These are phyloP conservation scores for Tulasnella sp. DNA, from an alignment of 768 basidiomycete species.

Conservation along the genomic window DNA sequence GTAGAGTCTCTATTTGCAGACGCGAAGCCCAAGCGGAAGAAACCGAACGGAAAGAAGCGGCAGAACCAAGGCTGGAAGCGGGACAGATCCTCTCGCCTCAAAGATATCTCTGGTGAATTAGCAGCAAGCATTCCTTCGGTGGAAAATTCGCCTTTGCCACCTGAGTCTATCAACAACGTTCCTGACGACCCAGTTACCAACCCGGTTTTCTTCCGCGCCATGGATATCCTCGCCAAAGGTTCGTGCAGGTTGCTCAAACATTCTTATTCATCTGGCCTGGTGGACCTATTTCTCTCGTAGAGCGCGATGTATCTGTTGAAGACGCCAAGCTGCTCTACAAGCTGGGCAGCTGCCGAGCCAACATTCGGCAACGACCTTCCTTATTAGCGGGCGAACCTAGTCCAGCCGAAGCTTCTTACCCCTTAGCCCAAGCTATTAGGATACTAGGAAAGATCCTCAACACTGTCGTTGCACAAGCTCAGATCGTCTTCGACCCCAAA, in stretches of 20 bases:
- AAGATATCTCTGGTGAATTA: background rate
- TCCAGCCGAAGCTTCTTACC: background rate
- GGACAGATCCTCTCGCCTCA: background rate
- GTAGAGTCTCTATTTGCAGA: background rate
- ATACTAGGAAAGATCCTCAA: background rate
- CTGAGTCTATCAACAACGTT: background rate
- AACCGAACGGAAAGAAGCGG: background rate
- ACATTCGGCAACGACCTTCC: background rate
- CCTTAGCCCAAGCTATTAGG: background rate
- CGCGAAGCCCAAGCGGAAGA: background rate
- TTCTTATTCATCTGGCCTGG: background rate
- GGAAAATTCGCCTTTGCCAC: background rate
- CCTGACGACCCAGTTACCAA: background rate
- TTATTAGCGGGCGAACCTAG: background rate
- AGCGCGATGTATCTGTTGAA: background rate
- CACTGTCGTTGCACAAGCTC: background rate
- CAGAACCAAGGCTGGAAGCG: background rate
- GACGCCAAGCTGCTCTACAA: background rate
- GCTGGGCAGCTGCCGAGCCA: background rate
- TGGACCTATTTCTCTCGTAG: background rate
- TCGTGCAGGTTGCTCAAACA: background rate
- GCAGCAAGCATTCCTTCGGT: background rate
- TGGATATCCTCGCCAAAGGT: slow-evolving; percentile 11
- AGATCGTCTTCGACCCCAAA: background rate
- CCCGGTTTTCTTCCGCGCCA: background rate